Conservation (phyloP, 495 filamentous ascomycete species). For the Hypoxylon rickii region DNA sequence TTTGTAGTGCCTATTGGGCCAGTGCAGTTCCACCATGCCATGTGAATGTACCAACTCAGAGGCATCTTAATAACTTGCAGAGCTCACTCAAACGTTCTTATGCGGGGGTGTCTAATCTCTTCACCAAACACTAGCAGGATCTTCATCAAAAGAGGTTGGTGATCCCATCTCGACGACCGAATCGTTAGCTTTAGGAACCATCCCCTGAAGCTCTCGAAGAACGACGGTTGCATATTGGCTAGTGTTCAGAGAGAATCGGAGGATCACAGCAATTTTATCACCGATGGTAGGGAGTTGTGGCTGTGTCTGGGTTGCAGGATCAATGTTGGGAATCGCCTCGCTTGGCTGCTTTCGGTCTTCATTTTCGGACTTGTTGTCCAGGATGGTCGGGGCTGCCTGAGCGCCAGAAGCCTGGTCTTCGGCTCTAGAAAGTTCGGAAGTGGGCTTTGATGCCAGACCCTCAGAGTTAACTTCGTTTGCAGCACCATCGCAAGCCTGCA, state of each 20-base stretch:
- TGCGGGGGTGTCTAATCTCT: too few species aligned
- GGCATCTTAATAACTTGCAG: too few species aligned
- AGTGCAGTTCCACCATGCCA: too few species aligned
- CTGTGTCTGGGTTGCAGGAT: not conserved
- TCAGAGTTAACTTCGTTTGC: too few species aligned
- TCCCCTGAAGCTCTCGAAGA: conserved; percentile 70
- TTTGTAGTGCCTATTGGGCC: too few species aligned
- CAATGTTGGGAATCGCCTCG: not conserved
- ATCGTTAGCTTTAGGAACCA: not conserved
- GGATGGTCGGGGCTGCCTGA: not conserved
- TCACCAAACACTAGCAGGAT: not conserved
- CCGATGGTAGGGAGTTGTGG: conserved; percentile 23
- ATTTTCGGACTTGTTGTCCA: not conserved
- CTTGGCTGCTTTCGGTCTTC: conserved; percentile 1
- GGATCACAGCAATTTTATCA: conserved; percentile 75
- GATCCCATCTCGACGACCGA: not conserved
- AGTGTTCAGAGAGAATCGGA: conserved; percentile 82
- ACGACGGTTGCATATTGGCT: conserved; percentile 97
- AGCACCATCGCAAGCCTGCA: too few species aligned
- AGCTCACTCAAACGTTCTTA: too few species aligned
- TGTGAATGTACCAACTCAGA: too few species aligned
- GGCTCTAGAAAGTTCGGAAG: too few species aligned
- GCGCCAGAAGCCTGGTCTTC: not conserved
- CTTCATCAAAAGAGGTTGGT: not conserved
- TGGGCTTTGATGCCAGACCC: too few species aligned